Base-by-base conservation (phyloP, 805 yeast genomes). In the Kodamaea leandrae region DNA sequence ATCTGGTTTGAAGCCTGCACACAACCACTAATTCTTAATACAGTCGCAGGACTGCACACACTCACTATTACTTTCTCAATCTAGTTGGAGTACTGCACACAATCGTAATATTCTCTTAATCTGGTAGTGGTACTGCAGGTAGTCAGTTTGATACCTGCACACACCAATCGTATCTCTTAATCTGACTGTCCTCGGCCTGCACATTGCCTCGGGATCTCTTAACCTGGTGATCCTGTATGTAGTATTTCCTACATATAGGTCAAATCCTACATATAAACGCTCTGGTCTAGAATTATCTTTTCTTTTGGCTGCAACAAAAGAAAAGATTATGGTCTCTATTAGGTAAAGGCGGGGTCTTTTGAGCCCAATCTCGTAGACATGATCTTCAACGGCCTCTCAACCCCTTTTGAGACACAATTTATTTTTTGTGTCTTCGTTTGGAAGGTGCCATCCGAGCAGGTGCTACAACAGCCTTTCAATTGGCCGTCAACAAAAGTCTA, bases 371-470 rank as follows among this genome's bases (percentile, higher is more conserved):
- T 30, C 18, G n/a, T 30, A 16, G 21, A 30, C 20, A 16, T 30
- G 26, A 28, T 28, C 34, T 35, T 14, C 32, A 36, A 36, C 39
- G 39, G 39, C 28, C 39, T 15, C 13, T 27, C 26, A 36, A 27
- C 16, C 18, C 30, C 3, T 15, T 19, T 25, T n/a, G 30, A 26
- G 19, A 19, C 8, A 15, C 13, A n/a, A 4, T 33, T 33, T 21
- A 12, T 20, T 21, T 21, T 35, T 35, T 24, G 28, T 35, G 28
- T 16, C 17, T 14, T 6, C 17, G 9, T 27, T 14, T 16, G 17
- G 17, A 27, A 27, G 4, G 24, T 7, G 24, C 24, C 24, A 21
- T 21, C n/a, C n/a, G n/a, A n/a, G n/a, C n/a, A n/a, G n/a, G n/a
- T n/a, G n/a, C n/a, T n/a, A n/a, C n/a, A n/a, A n/a, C n/a, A n/a